Conservation (phyloP, 306 rosid species). For the Fagus crenata region DNA sequence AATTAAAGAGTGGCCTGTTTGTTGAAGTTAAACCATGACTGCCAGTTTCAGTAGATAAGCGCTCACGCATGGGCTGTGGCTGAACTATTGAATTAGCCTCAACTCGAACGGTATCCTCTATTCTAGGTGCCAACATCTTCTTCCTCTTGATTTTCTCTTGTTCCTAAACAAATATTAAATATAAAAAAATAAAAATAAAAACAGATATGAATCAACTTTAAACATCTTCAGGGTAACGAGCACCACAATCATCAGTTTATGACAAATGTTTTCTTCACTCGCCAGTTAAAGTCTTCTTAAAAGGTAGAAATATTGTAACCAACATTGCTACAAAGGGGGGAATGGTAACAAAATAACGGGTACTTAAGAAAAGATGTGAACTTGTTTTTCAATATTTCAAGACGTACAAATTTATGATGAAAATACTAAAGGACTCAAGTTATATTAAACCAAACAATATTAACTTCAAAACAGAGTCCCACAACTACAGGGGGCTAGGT, state of each 20-base stretch:
- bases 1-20: constrained; percentile 48
- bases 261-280: background rate
- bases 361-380: background rate
- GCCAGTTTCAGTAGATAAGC: constrained; percentile 53
- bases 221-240: background rate
- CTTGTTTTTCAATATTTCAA: background rate
- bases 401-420: background rate
- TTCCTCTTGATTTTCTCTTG: constrained; percentile 79
- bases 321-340: background rate
- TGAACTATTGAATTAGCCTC: constrained; percentile 49
- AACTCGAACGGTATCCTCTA: constrained; percentile 55
- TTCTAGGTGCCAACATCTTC: constrained; percentile 59
- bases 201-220: constrained; percentile 6
- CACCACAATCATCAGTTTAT: background rate
- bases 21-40: constrained; percentile 44
- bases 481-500: background rate
- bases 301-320: background rate
- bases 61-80: constrained; percentile 61
- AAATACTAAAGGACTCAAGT: background rate
- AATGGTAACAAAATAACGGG: background rate
- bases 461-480: background rate
- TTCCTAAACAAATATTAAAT: constrained; percentile 47
- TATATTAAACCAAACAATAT: background rate
- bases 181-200: constrained; percentile 2
- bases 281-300: background rate